Evolutionary conservation across 805 yeast species (phyloP).

Genomic region (Pichia nakasei): DNA sequence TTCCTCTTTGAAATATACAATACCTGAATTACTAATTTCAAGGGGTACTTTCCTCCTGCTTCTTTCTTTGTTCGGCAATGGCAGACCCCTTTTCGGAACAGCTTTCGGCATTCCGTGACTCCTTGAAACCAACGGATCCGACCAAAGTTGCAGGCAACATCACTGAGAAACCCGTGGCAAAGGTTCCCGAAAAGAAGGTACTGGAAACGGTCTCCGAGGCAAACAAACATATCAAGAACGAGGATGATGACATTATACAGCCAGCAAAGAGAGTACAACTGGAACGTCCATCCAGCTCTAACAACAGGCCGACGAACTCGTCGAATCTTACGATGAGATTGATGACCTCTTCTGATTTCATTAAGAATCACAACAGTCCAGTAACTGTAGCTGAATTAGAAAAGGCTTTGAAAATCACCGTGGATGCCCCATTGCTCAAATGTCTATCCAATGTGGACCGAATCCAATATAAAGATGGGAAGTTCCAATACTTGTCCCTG

Average conservation of each 20-base stretch:
- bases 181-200: too few species aligned
- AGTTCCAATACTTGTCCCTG: constrained; percentile 80
- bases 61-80: too few species aligned
- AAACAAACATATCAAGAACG: too few species aligned
- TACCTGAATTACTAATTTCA: too few species aligned
- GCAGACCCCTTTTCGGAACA: constrained; percentile 30
- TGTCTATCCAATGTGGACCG: constrained; percentile 69
- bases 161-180: neutral
- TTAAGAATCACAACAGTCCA: constrained; percentile 53
- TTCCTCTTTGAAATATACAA: too few species aligned
- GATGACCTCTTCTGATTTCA: constrained; percentile 84
- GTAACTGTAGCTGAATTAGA: constrained; percentile 60
- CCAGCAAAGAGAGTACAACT: neutral
- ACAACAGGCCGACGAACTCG: neutral
- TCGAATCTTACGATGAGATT: constrained; percentile 58
- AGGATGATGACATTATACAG: neutral
- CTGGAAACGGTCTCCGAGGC: too few species aligned
- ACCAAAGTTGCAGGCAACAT: neutral
- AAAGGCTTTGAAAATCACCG: constrained; percentile 54
- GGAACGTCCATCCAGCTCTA: neutral
- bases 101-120: constrained; percentile 54
- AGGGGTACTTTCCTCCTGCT: too few species aligned
- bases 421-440: constrained; percentile 56
- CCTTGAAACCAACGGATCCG: neutral
- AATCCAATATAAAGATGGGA: constrained; percentile 52